These are phyloP conservation scores for Hortiboletus flavorubellus DNA, from an alignment of 768 basidiomycete genomes.

Conservation along the genomic window DNA sequence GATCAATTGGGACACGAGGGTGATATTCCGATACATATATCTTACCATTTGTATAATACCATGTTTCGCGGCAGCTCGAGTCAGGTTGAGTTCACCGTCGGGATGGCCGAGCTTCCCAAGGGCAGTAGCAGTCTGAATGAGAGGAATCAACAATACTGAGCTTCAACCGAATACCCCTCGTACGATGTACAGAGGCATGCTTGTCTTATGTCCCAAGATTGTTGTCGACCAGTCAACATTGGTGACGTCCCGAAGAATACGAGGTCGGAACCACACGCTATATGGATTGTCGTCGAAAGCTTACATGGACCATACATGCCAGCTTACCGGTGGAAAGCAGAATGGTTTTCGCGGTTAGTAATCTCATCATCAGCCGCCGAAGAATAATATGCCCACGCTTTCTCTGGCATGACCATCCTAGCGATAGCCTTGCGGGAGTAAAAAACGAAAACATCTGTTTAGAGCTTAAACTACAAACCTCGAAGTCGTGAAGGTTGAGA, in stretches of 20 bases:
- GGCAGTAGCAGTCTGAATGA: conserved; percentile 67
- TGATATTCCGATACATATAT: neutral
- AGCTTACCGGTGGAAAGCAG: conserved; percentile 80
- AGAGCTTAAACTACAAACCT: conserved; percentile 43
- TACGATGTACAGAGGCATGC: conserved; percentile 82
- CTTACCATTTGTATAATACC: conserved; percentile 70
- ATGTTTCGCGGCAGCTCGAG: conserved; percentile 81
- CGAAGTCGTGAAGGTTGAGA: conserved; percentile 92
- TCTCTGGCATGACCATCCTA: conserved; percentile 72
- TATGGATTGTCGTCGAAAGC: neutral
- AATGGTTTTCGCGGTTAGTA: conserved; percentile 83
- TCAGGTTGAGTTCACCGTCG: conserved; percentile 90
- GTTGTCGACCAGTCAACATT: conserved; percentile 82
- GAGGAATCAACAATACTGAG: conserved; percentile 6
- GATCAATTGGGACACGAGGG: neutral
- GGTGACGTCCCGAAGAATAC: conserved; percentile 79
- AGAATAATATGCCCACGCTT: conserved; percentile 96
- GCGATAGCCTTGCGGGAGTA: conserved; percentile 65
- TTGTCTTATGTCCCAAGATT: conserved; percentile 72
- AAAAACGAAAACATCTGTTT: conserved; percentile 3
- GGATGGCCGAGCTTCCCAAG: conserved; percentile 95
- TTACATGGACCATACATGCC: neutral
- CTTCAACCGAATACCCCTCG: conserved; percentile 10
- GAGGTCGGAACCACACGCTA: conserved; percentile 89
- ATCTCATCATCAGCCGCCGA: conserved; percentile 98